A percentile compares a stretch with the other conserved stretches of the same genome.
phyloP scores from a whole-genome alignment of 352 stramenopile genomes.

The Pythium phragmiticola region DNA sequence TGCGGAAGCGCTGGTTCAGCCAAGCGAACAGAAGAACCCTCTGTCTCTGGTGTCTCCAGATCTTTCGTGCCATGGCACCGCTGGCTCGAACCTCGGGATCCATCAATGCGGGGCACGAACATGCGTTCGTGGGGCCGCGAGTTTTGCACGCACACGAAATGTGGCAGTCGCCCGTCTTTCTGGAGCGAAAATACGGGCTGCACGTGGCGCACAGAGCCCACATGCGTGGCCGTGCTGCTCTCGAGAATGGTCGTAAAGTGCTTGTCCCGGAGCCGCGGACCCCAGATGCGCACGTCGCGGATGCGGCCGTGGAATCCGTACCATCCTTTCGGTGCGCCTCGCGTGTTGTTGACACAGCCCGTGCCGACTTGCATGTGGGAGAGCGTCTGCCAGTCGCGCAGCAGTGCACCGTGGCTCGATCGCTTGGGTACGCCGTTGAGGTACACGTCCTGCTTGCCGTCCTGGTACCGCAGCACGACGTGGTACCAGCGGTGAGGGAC shows the following conservation, averaged over 20 bases:
- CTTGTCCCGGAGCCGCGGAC: constrained; percentile 19
- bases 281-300: constrained; percentile 35
- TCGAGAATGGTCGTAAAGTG: constrained; percentile 15
- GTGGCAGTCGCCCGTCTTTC: constrained; percentile 18
- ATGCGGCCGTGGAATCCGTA: constrained; percentile 46
- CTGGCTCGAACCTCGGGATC: not conserved
- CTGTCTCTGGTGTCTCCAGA: not conserved
- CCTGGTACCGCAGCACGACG: constrained; percentile 22
- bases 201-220: constrained; percentile 1
- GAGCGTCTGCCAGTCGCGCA: constrained; percentile 39
- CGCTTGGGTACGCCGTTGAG: constrained; percentile 21
- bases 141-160: constrained; percentile 20
- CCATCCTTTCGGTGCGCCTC: constrained; percentile 36
- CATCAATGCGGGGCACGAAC: constrained; percentile 14
- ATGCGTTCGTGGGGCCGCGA: constrained; percentile 11
- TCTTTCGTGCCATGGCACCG: not conserved
- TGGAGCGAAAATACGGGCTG: constrained; percentile 22
- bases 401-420: constrained; percentile 19
- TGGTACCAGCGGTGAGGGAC: constrained; percentile 16
- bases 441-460: constrained; percentile 22
- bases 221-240: constrained; percentile 4
- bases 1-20: not conserved
- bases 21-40: not conserved
- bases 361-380: constrained; percentile 42
- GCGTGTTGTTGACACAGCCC: constrained; percentile 33